Evolutionary conservation across 805 yeast genomes (phyloP), one percentile per base, ranked within the genome.

Genomic region (Vanderwaltozyma yarrowii): DNA sequence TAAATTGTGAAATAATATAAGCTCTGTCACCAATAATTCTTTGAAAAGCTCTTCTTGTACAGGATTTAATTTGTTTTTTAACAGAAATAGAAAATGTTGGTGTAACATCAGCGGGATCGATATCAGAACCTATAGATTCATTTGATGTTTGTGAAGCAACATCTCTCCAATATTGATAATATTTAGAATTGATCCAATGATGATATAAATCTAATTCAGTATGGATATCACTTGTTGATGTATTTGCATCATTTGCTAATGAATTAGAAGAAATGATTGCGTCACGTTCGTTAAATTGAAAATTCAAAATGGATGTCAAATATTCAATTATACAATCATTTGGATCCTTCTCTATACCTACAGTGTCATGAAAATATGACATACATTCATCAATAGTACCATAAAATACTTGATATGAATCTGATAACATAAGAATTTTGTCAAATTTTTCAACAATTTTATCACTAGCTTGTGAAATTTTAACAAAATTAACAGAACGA

Each of bases 261-360:
- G 35, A 27, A 20, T 25, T 32, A 16, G 20, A 19, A 14, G 41
- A 38, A n/a, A 28, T 7, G 8, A 20, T 16, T 6, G 12, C 5
- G 5, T 35, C 33, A 17, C 7, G 12, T 2, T 35, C 33, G 15
- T 35, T 33, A 26, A 45, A 43, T 36, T 49, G 51, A 16, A 44
- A 46, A 50, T 74, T 76, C 19, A 80, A 72, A 38, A 76, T 64
- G 3, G 79, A 67, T 14, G 81, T 76, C 44, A 77, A 62, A 52
- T 62, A 77, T 52, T 77, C 83, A n/a, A 78, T 71, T 32, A 79
- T 74, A 25, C 80, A 72, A 52, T 74, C 76, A 60, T 80, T 69
- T 37, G 68, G 66, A 33, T 71, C 67, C 47, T 75, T 73, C 18
- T 61, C 60, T 53, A 60, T 74, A 18, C 80, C 81, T 73, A 76